phyloP scores from a whole-genome alignment of 768 basidiomycete species.

The Panaeolus cyanescens region DNA sequence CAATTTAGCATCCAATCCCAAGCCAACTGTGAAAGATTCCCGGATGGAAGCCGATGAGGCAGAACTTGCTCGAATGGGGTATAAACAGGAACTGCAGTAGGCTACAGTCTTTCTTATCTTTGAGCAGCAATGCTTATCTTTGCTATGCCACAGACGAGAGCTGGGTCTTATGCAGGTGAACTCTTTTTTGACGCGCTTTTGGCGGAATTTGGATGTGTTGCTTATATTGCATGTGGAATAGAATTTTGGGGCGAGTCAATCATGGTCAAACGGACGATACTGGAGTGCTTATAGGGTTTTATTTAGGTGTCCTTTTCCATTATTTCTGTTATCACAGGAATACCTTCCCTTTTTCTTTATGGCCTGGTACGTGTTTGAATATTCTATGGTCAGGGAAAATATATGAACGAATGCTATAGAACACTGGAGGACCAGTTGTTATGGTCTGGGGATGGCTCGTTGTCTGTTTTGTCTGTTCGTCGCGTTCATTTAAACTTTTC shows the following conservation, averaged over 20 bases:
- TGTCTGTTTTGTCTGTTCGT: conserved; percentile 53
- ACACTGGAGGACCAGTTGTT: conserved; percentile 73
- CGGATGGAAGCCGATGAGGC: conserved; percentile 51
- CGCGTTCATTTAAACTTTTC: too few species aligned
- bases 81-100: conserved; percentile 69
- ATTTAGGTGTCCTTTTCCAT: conserved; percentile 66
- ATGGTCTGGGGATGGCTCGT: conserved; percentile 80
- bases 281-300: conserved; percentile 13
- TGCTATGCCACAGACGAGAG: conserved; percentile 49
- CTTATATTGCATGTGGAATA: conserved; percentile 23
- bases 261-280: neutral
- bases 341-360: conserved; percentile 69
- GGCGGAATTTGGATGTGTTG: neutral
- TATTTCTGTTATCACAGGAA: conserved; percentile 74
- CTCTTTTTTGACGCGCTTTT: conserved; percentile 11
- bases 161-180: conserved; percentile 61
- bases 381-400: neutral
- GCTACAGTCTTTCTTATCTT: conserved; percentile 17
- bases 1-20: conserved; percentile 1
- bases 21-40: neutral
- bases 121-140: neutral
- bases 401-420: conserved; percentile 34
- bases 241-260: conserved; percentile 63
- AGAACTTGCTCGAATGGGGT: conserved; percentile 69
- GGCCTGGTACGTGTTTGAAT: conserved; percentile 53